Evolutionary conservation across 2,329 filamentous ascomycete genomes (phyloP).

Genomic region (Plenodomus biglobosus): DNA sequence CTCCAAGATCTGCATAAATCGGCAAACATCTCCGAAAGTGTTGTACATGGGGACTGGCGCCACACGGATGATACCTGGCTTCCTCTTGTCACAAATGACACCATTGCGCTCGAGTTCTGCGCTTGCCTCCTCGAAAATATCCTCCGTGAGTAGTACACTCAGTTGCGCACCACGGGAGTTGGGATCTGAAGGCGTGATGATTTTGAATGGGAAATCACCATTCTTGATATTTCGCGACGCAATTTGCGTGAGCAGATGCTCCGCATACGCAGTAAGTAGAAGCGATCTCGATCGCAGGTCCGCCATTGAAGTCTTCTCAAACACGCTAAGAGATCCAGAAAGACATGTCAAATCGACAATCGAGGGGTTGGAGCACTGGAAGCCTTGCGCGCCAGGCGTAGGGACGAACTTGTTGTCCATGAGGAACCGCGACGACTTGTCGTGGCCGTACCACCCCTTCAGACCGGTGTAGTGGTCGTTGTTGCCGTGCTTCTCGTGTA

Average conservation of each 20-base stretch:
- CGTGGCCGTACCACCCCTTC: slow-evolving; percentile 83
- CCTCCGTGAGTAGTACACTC: slow-evolving; percentile 69
- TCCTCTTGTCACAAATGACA: slow-evolving; percentile 78
- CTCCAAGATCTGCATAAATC: slow-evolving; percentile 51
- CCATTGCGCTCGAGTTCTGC: slow-evolving; percentile 66
- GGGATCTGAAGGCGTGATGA: slow-evolving; percentile 69
- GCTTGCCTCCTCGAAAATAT: slow-evolving; percentile 68
- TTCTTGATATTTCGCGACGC: slow-evolving; percentile 23
- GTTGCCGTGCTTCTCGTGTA: slow-evolving; percentile 71
- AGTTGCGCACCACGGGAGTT: slow-evolving; percentile 74
- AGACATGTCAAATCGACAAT: slow-evolving; percentile 78
- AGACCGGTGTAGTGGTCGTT: slow-evolving; percentile 67
- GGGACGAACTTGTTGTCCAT: slow-evolving; percentile 83
- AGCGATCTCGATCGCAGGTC: slow-evolving; percentile 70
- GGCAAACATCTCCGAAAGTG: slow-evolving; percentile 68
- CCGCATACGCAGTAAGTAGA: slow-evolving; percentile 68
- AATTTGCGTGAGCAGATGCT: slow-evolving; percentile 30
- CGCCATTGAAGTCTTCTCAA: slow-evolving; percentile 69
- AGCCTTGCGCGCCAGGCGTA: slow-evolving; percentile 75
- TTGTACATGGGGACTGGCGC: slow-evolving; percentile 85
- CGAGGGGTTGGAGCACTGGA: slow-evolving; percentile 80
- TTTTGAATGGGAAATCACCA: slow-evolving; percentile 42
- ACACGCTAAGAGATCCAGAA: slow-evolving; percentile 70
- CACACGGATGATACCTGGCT: slow-evolving; percentile 81
- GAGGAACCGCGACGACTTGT: slow-evolving; percentile 73